phyloP scores from a whole-genome alignment of 2,329 filamentous ascomycete genomes.

The Fusarium mundagurra region DNA sequence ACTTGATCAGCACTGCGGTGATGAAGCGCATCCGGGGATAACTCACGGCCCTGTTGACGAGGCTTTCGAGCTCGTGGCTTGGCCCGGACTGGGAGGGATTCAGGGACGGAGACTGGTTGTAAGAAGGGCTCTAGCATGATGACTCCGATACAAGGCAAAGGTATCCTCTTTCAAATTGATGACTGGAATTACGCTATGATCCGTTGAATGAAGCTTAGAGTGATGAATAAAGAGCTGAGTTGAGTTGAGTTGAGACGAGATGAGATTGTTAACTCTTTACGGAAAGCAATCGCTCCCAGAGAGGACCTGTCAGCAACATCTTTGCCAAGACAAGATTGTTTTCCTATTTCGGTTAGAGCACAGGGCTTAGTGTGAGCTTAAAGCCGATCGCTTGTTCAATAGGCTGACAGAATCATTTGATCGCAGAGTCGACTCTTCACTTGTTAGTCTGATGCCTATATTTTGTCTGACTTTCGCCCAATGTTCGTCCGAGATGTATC shows the following conservation, averaged over 20 bases:
- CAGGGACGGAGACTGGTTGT: background rate
- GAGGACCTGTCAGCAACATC: background rate
- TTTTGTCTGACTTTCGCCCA: background rate
- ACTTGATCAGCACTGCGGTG: background rate
- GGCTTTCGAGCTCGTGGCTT: conserved; percentile 7
- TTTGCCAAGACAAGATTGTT: conserved; percentile 35
- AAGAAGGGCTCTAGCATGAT: conserved; percentile 29
- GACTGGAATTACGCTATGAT: fast-evolving
- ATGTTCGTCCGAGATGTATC: background rate
- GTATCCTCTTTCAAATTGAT: background rate
- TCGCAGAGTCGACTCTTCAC: too few species aligned
- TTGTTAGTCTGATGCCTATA: too few species aligned
- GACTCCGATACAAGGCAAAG: background rate
- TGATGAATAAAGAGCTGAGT: background rate
- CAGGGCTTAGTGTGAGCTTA: background rate
- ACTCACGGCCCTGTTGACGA: conserved; percentile 10
- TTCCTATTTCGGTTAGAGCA: conserved; percentile 37
- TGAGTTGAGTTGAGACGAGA: background rate
- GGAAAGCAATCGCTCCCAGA: conserved; percentile 15
- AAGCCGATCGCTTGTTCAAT: background rate
- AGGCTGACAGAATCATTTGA: background rate
- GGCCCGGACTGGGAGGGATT: background rate
- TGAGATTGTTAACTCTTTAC: conserved; percentile 21
- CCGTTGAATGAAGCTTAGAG: background rate
- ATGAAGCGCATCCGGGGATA: background rate